Percentiles rank a stretch among this genome's conserved stretches.
Conservation (phyloP, 2,329 filamentous ascomycete species). For the Penicillium sclerotiorum region DNA sequence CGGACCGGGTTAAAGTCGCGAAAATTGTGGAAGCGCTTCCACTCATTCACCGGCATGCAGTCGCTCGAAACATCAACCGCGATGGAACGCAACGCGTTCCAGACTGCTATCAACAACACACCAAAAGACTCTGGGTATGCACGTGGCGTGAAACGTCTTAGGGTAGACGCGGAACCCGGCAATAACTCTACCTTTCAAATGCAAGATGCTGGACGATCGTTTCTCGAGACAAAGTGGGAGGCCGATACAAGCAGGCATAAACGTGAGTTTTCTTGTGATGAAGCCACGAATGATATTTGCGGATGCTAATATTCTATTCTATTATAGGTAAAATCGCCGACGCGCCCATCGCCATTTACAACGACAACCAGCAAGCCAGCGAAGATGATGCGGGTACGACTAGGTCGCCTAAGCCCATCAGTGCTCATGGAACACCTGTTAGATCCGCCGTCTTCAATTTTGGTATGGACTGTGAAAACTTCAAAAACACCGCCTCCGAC, state of each 20-base stretch:
- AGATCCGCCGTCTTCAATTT: conserved; percentile 16
- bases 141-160: conserved; percentile 41
- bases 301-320: conserved; percentile 7
- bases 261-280: conserved; percentile 28
- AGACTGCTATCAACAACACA: conserved; percentile 38
- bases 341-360: conserved; percentile 19
- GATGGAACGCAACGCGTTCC: conserved; percentile 27
- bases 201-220: conserved; percentile 34
- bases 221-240: conserved; percentile 48
- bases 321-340: conserved; percentile 26
- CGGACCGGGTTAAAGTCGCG: conserved; percentile 42
- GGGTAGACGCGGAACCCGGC: conserved; percentile 25
- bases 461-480: not conserved
- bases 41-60: conserved; percentile 39
- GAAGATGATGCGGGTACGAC: conserved; percentile 14
- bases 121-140: conserved; percentile 28
- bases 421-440: conserved; percentile 2
- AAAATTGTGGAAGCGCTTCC: conserved; percentile 51
- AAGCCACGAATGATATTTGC: not conserved
- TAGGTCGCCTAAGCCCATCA: conserved; percentile 4
- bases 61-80: conserved; percentile 28
- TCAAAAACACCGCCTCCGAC: conserved; percentile 4
- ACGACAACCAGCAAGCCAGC: conserved; percentile 10
- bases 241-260: conserved; percentile 31
- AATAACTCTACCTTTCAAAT: conserved; percentile 10